Evolutionary conservation across 768 basidiomycete genomes (phyloP).

Genomic region (Tylopilus plumbeoviolaceoides): DNA sequence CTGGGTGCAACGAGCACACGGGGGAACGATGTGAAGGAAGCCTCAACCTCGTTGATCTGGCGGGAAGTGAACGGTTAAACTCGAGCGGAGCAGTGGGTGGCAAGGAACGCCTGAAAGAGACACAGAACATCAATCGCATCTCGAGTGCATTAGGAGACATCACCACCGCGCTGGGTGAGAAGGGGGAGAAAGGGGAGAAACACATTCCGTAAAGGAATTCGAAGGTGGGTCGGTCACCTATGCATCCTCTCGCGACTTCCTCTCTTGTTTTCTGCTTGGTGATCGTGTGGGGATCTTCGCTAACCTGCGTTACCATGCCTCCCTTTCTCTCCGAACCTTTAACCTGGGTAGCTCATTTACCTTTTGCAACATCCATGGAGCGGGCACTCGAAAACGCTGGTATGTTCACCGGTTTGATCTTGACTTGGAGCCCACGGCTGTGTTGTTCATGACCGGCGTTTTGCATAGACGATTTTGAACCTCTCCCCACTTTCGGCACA

Average conservation of each 20-base stretch:
- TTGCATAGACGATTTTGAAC: constrained; percentile 81
- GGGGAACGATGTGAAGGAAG: constrained; percentile 80
- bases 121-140: constrained; percentile 89
- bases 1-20: constrained; percentile 65
- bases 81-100: constrained; percentile 62
- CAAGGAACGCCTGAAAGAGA: constrained; percentile 85
- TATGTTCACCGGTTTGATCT: constrained; percentile 34
- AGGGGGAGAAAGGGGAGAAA: constrained; percentile 65
- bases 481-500: constrained; percentile 85
- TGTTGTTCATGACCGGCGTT: constrained; percentile 21
- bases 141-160: constrained; percentile 92
- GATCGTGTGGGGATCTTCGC: constrained; percentile 31
- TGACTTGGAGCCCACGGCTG: constrained; percentile 8
- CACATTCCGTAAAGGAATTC: constrained; percentile 95
- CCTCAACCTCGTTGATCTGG: constrained; percentile 91
- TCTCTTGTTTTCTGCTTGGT: constrained; percentile 23
- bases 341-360: constrained; percentile 67
- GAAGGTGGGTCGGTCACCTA: constrained; percentile 50
- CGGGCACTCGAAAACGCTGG: constrained; percentile 85
- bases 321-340: constrained; percentile 9
- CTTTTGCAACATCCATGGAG: constrained; percentile 89
- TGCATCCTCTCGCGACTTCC: constrained; percentile 16
- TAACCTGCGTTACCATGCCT: constrained; percentile 21
- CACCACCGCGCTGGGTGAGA: constrained; percentile 84
- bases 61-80: constrained; percentile 87